Base-by-base conservation (phyloP, 139 green algal genomes). In the Astrephomene gubernaculifera region DNA sequence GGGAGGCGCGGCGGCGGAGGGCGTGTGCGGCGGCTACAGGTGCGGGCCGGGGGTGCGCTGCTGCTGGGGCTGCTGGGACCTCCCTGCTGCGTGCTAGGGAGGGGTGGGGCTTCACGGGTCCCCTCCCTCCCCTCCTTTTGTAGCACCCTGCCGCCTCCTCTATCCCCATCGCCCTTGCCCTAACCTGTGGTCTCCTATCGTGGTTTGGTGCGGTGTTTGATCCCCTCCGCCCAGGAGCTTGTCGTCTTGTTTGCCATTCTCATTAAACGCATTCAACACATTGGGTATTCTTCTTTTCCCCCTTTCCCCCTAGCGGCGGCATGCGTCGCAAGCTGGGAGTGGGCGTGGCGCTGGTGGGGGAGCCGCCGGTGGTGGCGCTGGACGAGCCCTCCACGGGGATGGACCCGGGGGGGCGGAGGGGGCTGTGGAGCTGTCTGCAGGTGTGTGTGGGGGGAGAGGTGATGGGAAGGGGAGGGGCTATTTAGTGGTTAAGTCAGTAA, bases 361-460 rank as follows among this genome's bases (percentile, higher is more conserved):
- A 87, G 0, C 90, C 94, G 7, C 83, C 68, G 31, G 92, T 96
- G 36, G 87, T 94, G 31, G 88, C 96, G 39, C 83, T 97, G 83
- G 95, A 98, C 79, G 95, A 98, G 87, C 95, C 95, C 0, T 93
- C 89, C 61, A 97, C 89, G 5, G 92, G 92, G 35, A 90, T 95
- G 90, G 91, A 95, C 83, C 92, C 92, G 2, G 73, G 76, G 22
- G 92, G 90, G n/a, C 70, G 90, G 22, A 49, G 89, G 17, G 79
- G 60, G 12, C 84, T 95, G 69, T 95, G 92, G 92, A 72, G 29
- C 39, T 83, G 76, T 60, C 57, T 83, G 31, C 74, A 79, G 71
- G 71, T 79, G 44, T 39, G 4, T 25, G 19, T 71, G 63, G 63
- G 63, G 29, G 31, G 14, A 12, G 33, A 33, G 41, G 63, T 27